A percentile compares a stretch with the other conserved stretches of the same genome.
phyloP scores from a whole-genome alignment of 2,329 filamentous ascomycete genomes.

The Thermothelomyces thermophilus region DNA sequence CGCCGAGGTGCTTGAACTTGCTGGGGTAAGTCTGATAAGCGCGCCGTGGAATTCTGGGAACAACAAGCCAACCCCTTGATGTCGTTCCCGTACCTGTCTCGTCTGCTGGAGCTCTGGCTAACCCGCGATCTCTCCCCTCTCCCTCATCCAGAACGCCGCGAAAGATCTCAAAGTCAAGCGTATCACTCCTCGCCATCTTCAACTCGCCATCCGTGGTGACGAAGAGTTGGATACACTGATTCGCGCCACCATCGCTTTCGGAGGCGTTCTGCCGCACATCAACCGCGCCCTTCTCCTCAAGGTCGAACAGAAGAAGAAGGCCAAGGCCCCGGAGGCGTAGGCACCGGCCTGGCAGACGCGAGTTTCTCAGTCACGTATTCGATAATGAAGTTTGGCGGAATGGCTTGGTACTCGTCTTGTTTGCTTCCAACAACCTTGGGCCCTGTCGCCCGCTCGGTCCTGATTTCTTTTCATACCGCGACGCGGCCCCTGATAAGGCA shows the following conservation, averaged over 20 bases:
- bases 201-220: conserved; percentile 96
- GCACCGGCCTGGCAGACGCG: background rate
- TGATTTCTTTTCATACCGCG: conserved; percentile 7
- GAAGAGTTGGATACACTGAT: conserved; percentile 98
- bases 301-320: conserved; percentile 38
- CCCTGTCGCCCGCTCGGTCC: background rate
- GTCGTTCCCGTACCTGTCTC: background rate
- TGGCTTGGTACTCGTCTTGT: conserved; percentile 7
- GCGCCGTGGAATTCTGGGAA: conserved; percentile 6
- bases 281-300: conserved; percentile 78
- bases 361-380: background rate
- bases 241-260: conserved; percentile 94
- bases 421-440: conserved; percentile 8
- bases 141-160: conserved; percentile 68
- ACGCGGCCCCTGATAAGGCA: background rate
- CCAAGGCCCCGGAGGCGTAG: conserved; percentile 32
- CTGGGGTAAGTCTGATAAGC: conserved; percentile 58
- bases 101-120: conserved; percentile 3
- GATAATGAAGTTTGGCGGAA: background rate
- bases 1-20: conserved; percentile 94
- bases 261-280: conserved; percentile 97
- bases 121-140: background rate
- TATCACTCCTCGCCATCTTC: conserved; percentile 94
- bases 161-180: conserved; percentile 99
- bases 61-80: background rate